Evolutionary conservation across 75 land plant species (phyloP), one percentile per base, ranked within the genome.

Genomic region (Pinus tabuliformis): DNA sequence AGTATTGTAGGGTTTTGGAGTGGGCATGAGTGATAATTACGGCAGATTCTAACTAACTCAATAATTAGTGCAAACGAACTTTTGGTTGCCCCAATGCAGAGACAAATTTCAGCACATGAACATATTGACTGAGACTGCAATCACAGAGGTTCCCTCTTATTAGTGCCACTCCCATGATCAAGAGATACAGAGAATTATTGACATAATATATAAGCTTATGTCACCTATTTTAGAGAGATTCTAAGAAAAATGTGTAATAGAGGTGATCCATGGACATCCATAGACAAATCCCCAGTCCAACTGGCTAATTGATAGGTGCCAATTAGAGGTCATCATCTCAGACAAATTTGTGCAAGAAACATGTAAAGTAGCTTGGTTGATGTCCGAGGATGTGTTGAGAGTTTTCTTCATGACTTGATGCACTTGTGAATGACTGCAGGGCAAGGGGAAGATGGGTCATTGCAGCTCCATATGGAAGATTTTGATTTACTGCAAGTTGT

Each of bases 401-500:
- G 37, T 30, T 71, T 21, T 78, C 26, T 9, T 52, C 15, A 77
- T 39, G 26, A 5, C 45, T 21, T 56, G 81, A 78, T 76, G 13
- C 22, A 68, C 42, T 49, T 49, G 52, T 49, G 52, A 49, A 60
- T 73, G 58, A 16, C 52, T 74, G 79, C 86, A 85, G 87, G 87
- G 9, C 75, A 85, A 33, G 76, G 73, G 74, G 87, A 85, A 75
- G 86, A 59, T 57, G 85, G 87, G 22, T 58, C 59, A 54, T 58
- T 85, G 80, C 75, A 83, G 60, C 86, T 85, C 16, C 73, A 83
- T 42, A 56, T 60, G 59, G 85, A 83, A 13, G 85, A 74, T 49
- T 85, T 85, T 52, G 81, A 83, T 79, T 75, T 85, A 17, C 62
- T 85, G 45, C 81, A 73, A 17, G 78, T 85, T 18, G 36, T 85